Conservation (phyloP, 2,329 filamentous ascomycete genomes). For the Hypoxylon sp. region DNA sequence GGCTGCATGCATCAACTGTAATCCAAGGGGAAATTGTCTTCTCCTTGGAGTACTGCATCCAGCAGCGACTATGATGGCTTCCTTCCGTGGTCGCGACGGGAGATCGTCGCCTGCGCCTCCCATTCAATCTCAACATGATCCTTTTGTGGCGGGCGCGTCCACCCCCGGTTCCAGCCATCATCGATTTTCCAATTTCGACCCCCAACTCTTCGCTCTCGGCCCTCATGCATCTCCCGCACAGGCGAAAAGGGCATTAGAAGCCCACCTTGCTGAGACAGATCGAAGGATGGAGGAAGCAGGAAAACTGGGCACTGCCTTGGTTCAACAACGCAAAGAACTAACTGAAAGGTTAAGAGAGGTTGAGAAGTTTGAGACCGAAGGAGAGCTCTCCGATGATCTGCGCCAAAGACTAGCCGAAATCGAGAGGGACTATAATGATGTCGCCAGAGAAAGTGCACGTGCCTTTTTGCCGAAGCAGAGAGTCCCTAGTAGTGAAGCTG, state of each 20-base stretch:
- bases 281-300: constrained; percentile 92
- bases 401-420: constrained; percentile 87
- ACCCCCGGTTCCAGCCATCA: constrained; percentile 66
- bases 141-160: constrained; percentile 67
- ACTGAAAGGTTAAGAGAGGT: constrained; percentile 87
- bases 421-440: constrained; percentile 95
- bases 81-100: constrained; percentile 61
- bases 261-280: constrained; percentile 93
- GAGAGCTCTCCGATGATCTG: constrained; percentile 85
- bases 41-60: constrained; percentile 49
- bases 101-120: constrained; percentile 56
- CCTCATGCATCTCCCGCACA: constrained; percentile 85
- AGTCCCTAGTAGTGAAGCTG: constrained; percentile 77
- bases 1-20: constrained; percentile 53
- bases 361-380: constrained; percentile 80
- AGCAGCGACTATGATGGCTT: constrained; percentile 57
- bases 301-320: constrained; percentile 84
- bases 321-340: constrained; percentile 88
- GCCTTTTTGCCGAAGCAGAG: constrained; percentile 90
- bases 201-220: constrained; percentile 82
- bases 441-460: constrained; percentile 89
- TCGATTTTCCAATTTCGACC: constrained; percentile 87
- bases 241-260: constrained; percentile 88
- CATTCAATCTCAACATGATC: constrained; percentile 63
- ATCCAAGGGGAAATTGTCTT: constrained; percentile 52